Conservation (phyloP, 176 grass and related monocot genomes). For the Pontederia paniculata region DNA sequence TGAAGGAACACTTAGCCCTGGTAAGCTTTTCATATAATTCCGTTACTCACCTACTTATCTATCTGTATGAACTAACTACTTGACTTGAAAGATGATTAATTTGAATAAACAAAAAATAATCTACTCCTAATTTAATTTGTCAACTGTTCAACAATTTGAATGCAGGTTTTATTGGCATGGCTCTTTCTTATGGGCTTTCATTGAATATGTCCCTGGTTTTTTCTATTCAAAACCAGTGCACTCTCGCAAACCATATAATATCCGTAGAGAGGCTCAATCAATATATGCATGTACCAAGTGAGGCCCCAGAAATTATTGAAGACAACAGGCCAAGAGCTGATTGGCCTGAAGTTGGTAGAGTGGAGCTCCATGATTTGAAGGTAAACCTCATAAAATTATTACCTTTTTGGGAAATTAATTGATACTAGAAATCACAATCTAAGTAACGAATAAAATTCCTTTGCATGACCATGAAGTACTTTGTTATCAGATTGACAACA, state of each 20-base stretch:
- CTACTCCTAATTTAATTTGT: neutral
- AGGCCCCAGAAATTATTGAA: slow-evolving; percentile 60
- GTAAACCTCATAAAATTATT: slow-evolving; percentile 21
- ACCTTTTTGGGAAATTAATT: no score
- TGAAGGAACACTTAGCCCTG: slow-evolving; percentile 67
- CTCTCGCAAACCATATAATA: slow-evolving; percentile 68
- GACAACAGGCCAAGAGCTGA: slow-evolving; percentile 40
- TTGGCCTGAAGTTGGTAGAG: slow-evolving; percentile 64
- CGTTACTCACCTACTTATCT: no score
- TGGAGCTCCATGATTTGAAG: slow-evolving; percentile 73
- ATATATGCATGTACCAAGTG: slow-evolving; percentile 71
- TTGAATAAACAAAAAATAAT: no score
- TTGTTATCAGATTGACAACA: no score
- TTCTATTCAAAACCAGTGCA: slow-evolving; percentile 88
- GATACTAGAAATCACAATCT: no score
- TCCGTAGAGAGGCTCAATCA: slow-evolving; percentile 89
- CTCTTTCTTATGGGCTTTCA: slow-evolving; percentile 85
- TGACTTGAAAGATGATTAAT: no score
- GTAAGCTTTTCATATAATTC: slow-evolving; percentile 19
- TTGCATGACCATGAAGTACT: no score
- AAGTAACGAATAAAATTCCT: no score
- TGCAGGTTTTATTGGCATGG: slow-evolving; percentile 92
- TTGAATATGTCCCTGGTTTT: slow-evolving; percentile 59
- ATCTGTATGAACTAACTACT: no score
- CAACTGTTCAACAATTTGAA: neutral